Percentiles rank a stretch among this genome's conserved stretches.
Evolutionary conservation across 2,329 filamentous ascomycete genomes (phyloP).

Genomic region (Monosporascus cannonballus): DNA sequence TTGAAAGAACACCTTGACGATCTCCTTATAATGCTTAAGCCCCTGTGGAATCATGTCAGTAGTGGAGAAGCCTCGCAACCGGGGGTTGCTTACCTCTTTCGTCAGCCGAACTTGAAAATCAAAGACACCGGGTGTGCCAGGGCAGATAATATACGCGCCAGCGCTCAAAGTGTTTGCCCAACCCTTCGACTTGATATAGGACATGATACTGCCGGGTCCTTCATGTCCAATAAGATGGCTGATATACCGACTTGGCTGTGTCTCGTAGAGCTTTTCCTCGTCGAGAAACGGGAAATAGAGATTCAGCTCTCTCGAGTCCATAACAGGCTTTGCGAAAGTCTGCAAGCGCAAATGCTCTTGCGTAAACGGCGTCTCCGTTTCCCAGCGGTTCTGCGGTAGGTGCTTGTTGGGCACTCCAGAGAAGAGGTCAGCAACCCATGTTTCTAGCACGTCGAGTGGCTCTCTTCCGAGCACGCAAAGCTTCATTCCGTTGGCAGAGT

Average conservation of each 20-base stretch:
- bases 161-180: conserved; percentile 82
- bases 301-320: conserved; percentile 75
- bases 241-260: conserved; percentile 78
- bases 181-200: conserved; percentile 82
- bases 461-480: conserved; percentile 80
- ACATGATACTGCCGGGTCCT: conserved; percentile 84
- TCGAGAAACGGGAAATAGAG: conserved; percentile 82
- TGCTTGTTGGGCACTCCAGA: conserved; percentile 76
- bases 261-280: conserved; percentile 72
- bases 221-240: conserved; percentile 89
- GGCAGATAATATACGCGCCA: conserved; percentile 69
- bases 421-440: conserved; percentile 81
- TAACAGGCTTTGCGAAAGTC: conserved; percentile 84
- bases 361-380: conserved; percentile 43
- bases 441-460: conserved; percentile 71
- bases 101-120: conserved; percentile 75
- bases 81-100: conserved; percentile 56
- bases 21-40: conserved; percentile 72
- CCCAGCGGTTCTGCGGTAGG: conserved; percentile 55
- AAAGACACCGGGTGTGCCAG: conserved; percentile 71
- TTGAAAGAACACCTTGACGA: conserved; percentile 80
- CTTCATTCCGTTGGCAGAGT: conserved; percentile 93
- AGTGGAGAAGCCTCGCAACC: conserved; percentile 1
- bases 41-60: conserved; percentile 35
- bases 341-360: conserved; percentile 54